These are phyloP conservation scores for Plasmopara muralis DNA, from an alignment of 352 stramenopile genomes.

Conservation along the genomic window DNA sequence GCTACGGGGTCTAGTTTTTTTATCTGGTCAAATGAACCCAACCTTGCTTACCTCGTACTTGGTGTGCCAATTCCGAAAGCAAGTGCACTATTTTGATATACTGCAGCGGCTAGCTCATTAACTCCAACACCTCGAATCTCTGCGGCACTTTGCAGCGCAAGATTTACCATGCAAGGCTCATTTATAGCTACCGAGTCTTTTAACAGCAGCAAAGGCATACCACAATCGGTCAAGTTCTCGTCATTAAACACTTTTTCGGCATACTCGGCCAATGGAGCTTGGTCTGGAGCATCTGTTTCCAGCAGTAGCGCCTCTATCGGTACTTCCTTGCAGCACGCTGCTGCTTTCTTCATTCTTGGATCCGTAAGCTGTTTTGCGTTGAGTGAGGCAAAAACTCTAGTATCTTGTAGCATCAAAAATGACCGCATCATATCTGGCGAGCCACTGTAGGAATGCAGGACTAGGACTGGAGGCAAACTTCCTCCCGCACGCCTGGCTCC, in stretches of 20 bases:
- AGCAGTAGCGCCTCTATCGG: constrained; percentile 48
- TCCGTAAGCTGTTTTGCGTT: constrained; percentile 62
- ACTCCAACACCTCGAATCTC: constrained; percentile 27
- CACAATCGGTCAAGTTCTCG: neutral
- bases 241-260: constrained; percentile 11
- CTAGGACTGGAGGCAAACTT: constrained; percentile 36
- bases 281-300: constrained; percentile 71
- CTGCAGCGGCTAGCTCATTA: constrained; percentile 29
- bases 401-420: constrained; percentile 36
- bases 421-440: constrained; percentile 43
- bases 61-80: constrained; percentile 29
- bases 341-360: constrained; percentile 30
- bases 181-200: constrained; percentile 27
- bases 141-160: constrained; percentile 39
- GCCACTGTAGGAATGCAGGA: constrained; percentile 68
- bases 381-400: constrained; percentile 66
- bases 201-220: constrained; percentile 15
- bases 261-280: constrained; percentile 29
- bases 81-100: constrained; percentile 31
- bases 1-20: constrained; percentile 4
- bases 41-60: neutral
- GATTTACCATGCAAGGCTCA: constrained; percentile 44
- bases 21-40: neutral
- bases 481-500: constrained; percentile 5
- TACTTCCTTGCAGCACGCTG: constrained; percentile 30